These are phyloP conservation scores for Solanum chmielewskii DNA, from an alignment of 257 asterid genomes.

Conservation along the genomic window DNA sequence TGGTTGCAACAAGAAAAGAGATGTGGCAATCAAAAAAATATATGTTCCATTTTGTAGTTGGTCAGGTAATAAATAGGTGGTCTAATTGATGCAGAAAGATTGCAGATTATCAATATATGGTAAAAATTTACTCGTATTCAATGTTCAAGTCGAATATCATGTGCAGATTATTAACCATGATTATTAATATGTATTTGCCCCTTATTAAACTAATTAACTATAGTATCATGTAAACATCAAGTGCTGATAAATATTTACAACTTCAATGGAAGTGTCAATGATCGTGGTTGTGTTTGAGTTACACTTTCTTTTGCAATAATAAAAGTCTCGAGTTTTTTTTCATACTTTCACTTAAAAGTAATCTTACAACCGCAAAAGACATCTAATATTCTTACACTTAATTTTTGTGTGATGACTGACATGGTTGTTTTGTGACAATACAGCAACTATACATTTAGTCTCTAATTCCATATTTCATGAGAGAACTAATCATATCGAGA, in stretches of 20 bases:
- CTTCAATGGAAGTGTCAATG: neutral
- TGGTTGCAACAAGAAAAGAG: neutral
- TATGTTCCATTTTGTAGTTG: neutral
- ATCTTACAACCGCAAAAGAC: no score
- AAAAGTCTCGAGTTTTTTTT: neutral
- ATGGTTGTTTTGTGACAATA: neutral
- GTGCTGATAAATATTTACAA: neutral
- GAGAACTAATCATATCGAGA: neutral
- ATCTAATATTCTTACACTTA: no score
- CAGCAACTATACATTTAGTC: neutral
- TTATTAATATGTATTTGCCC: neutral
- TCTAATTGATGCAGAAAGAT: neutral
- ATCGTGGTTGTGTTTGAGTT: neutral
- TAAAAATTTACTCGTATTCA: neutral
- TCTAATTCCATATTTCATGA: neutral
- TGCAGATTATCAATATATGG: neutral
- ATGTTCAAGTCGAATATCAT: neutral
- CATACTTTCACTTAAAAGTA: no score
- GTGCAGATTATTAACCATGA: neutral
- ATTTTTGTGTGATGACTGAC: no score
- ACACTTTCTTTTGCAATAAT: neutral
- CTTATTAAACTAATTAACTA: neutral
- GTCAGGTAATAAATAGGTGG: neutral
- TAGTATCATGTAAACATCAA: no score
- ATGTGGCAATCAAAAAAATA: neutral